A percentile compares a stretch with the other conserved stretches of the same genome.
Evolutionary conservation across 1,284 basidiomycete species (phyloP).

Genomic region (Melampsora larici-populina): DNA sequence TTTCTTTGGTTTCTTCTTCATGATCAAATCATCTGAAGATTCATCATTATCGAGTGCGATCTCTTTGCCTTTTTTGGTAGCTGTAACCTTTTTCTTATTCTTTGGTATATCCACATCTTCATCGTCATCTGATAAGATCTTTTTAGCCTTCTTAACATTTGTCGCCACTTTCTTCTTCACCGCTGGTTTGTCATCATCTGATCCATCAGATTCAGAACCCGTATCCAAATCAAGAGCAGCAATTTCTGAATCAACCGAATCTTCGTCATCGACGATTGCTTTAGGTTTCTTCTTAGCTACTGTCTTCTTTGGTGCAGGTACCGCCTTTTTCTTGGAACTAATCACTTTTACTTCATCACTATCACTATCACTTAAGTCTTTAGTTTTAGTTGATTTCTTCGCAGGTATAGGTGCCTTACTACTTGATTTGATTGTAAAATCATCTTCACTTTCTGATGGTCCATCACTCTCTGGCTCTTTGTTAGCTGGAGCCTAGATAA

Average conservation of each 20-base stretch:
- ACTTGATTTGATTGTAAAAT: background rate
- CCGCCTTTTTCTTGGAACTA: background rate
- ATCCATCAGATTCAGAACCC: background rate
- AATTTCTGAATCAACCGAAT: background rate
- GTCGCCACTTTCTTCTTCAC: slow-evolving; percentile 9
- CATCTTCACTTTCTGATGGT: background rate
- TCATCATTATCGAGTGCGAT: background rate
- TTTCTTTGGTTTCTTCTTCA: background rate
- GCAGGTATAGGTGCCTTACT: background rate
- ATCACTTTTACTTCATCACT: slow-evolving; percentile 9
- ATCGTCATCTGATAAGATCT: background rate
- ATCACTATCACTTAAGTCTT: background rate
- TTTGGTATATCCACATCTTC: background rate
- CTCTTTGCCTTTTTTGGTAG: background rate
- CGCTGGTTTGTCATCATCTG: background rate
- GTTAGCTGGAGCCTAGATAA: slow-evolving; percentile 13
- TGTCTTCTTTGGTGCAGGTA: background rate
- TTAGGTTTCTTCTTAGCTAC: background rate
- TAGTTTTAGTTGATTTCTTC: slow-evolving; percentile 3
- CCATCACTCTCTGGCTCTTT: background rate
- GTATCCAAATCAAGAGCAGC: background rate
- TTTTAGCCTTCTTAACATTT: background rate
- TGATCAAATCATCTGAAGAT: background rate
- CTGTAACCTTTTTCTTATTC: background rate
- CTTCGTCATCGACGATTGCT: background rate